Evolutionary conservation across 2,329 filamentous ascomycete genomes (phyloP).

Genomic region (Apiospora rasikravindrae): DNA sequence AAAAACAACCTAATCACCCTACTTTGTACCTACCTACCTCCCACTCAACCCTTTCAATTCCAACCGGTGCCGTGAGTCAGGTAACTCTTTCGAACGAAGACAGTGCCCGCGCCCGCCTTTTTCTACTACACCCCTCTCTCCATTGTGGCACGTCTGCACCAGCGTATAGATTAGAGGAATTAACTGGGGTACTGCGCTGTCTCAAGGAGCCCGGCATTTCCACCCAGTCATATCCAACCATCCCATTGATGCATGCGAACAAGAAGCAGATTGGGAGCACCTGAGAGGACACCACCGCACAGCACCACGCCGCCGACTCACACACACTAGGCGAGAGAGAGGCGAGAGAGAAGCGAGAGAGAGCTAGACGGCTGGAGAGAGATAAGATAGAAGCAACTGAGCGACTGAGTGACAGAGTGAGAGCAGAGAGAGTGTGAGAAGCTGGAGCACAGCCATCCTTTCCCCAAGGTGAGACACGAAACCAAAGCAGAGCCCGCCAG

Average conservation of each 20-base stretch:
- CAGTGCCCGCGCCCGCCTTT: slow-evolving; percentile 10
- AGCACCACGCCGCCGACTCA: not conserved
- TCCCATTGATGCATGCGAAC: slow-evolving; percentile 9
- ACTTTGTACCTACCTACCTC: not conserved
- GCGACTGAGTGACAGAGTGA: not conserved
- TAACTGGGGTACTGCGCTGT: slow-evolving; percentile 16
- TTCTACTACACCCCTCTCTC: not conserved
- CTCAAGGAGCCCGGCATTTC: slow-evolving; percentile 14
- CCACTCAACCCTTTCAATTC: not conserved
- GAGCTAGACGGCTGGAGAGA: slow-evolving; percentile 5
- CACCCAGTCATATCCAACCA: slow-evolving; percentile 8
- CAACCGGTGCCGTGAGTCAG: slow-evolving; percentile 5
- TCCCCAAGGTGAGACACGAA: slow-evolving; percentile 19
- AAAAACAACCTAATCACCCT: slow-evolving; percentile 3
- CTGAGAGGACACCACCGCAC: slow-evolving; percentile 4
- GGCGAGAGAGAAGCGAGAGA: not conserved
- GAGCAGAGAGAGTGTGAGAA: slow-evolving; percentile 3
- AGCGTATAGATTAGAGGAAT: slow-evolving; percentile 13
- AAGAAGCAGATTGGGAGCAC: not conserved
- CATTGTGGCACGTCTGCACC: not conserved
- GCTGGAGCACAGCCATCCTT: slow-evolving; percentile 15
- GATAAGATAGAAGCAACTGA: not conserved
- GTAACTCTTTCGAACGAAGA: slow-evolving; percentile 7
- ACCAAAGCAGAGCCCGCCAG: slow-evolving; percentile 3
- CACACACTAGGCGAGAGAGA: not conserved